Evolutionary conservation across 768 basidiomycete species (phyloP), one percentile per base, ranked within the genome.

Genomic region (Leccinum olivaceopallidum): DNA sequence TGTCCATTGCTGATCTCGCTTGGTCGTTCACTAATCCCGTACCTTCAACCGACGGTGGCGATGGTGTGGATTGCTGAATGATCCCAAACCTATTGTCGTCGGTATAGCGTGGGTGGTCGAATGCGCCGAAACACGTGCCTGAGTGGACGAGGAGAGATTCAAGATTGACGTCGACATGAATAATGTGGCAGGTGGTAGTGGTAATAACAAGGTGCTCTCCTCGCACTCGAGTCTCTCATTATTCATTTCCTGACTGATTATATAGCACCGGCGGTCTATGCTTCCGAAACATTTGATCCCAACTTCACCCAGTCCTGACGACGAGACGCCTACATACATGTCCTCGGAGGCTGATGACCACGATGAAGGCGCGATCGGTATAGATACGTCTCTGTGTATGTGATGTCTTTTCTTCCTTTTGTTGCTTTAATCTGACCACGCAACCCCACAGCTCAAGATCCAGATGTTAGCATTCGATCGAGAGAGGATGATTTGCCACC

Each of bases 101-200:
- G 90, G 92, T 8, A 91, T 94, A 65, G 88, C 85, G 18, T 95
- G 94, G 94, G 89, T 95, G 5, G 90, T 94, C 2, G 87, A 92
- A 68, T 95, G 92, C 64, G 88, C 83, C 2, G 92, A 94, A 66
- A 83, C 85, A 63, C 79, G 82, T 50, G 71, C 72, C 42, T 81
- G 75, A 49, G 83, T 89, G 3, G 90, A 88, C 24, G 93, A 93
- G 69, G 72, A 77, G 4, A 80, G 76, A 49, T 90, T 85, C 69
- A 74, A 85, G 34, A 81, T 94, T 55, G 85, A 91, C 67, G 74
- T 92, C 4, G 85, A 84, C 20, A 5, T 66, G 39, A 76, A 77
- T 55, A 85, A 87, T 57, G 78, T 89, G 24, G 83, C 83, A 5
- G 85, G 28, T 28, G 28, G 42, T 10, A 44, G 86, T 20, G 78